Conservation (phyloP, 2,329 filamentous ascomycete species). For the Ophiocordyceps australis region DNA sequence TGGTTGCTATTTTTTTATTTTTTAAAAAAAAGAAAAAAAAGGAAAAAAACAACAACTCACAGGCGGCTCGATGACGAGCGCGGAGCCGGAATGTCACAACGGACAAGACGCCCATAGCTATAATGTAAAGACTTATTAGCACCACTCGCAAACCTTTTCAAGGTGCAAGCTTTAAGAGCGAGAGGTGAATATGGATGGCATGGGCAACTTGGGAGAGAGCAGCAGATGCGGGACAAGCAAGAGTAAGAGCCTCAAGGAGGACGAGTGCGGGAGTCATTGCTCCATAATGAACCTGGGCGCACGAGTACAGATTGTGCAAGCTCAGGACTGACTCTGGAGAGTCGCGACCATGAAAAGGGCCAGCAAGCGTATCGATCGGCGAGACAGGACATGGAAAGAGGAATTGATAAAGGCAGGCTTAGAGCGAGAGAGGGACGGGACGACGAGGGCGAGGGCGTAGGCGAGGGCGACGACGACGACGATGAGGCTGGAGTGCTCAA, state of each 20-base stretch:
- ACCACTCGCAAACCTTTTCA: conserved; percentile 13
- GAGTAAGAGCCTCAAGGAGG: conserved; percentile 4
- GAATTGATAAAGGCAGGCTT: conserved; percentile 6
- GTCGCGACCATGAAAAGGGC: conserved; percentile 8
- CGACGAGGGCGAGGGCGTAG: conserved; percentile 1
- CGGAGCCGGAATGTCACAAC: conserved; percentile 94
- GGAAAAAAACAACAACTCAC: too few species aligned
- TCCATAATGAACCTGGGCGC: conserved; percentile 4
- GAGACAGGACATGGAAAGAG: conserved; percentile 6
- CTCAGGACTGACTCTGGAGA: conserved; percentile 8
- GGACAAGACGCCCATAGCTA: conserved; percentile 93
- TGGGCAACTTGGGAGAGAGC: too few species aligned
- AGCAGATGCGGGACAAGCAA: not conserved
- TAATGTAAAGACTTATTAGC: conserved; percentile 19
- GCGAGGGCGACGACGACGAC: conserved; percentile 5
- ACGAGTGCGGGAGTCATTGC: not conserved
- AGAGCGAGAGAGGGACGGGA: conserved; percentile 2
- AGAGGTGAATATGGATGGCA: conserved; percentile 9
- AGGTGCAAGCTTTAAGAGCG: not conserved
- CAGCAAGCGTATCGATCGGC: conserved; percentile 10
- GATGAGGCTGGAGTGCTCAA: conserved; percentile 7
- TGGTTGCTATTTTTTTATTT: too few species aligned
- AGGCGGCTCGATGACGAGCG: conserved; percentile 86
- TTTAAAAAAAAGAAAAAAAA: too few species aligned
- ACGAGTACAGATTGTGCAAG: conserved; percentile 6